Base-by-base conservation (phyloP, 2,329 filamentous ascomycete genomes). In the Cytospora chrysosperma region DNA sequence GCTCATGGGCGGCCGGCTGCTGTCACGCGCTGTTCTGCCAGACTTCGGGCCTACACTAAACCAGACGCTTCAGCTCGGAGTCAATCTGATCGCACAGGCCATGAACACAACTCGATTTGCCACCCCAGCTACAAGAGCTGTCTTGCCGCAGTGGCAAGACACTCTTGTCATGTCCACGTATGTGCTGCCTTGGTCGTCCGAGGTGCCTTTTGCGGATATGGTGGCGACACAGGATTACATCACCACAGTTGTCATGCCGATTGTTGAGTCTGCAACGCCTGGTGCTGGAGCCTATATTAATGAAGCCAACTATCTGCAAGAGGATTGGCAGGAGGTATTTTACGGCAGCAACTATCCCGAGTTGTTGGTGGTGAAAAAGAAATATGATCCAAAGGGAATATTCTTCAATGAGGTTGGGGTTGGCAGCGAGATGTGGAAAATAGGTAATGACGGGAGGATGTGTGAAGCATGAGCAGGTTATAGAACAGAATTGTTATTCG, bases 61-160 rank as follows among this genome's bases (percentile, higher is more conserved):
- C 3, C 72, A 68, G 59, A 69, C 76, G 21, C 74, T 72, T 1
- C 68, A 70, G 52, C 68, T 71, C 61, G 73, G 74, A 17, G 70
- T 73, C 2, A 69, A 67, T 37, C 73, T 75, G 37, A 72, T 74
- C 30, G 69, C 67, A 27, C 74, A 72, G 50, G 73, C 71, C 7
- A 30, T 30, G 28, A 30, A 30, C 28, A 30, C 28, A 9, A 30
- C 28, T 30, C 28, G 28, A 30, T 30, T 30, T 30, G 28, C 28
- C 28, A 30, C 28, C 28, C 68, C 67, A 37, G 73, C 78, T 62
- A 70, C 54, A 65, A 77, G 73, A 69, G 72, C 76, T 4, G 75
- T 78, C n/a, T 73, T 73, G 49, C 76, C 77, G 0, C 71, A 70
- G 2, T 78, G 76, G 76, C 74, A 76, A 37, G 67, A 70, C 43